Conservation (phyloP, 495 filamentous ascomycete species). For the Aspergillus wentii region DNA sequence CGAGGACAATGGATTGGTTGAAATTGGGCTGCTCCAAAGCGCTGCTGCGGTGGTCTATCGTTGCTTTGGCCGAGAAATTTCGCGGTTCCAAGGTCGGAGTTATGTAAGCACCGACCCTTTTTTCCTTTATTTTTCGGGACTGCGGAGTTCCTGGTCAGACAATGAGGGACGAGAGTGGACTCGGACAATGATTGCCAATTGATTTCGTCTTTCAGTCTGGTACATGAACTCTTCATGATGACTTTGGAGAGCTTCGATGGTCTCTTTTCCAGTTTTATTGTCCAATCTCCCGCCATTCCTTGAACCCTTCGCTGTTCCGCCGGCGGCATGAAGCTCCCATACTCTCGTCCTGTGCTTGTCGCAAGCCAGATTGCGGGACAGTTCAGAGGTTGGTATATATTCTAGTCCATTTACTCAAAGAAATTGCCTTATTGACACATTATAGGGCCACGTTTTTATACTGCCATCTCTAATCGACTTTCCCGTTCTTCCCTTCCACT, state of each 20-base stretch:
- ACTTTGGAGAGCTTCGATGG: conserved; percentile 4
- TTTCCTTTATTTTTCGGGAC: conserved; percentile 3
- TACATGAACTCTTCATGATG: conserved; percentile 10
- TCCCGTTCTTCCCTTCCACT: not conserved
- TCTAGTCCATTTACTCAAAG: not conserved
- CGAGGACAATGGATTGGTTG: too few relatives aligned
- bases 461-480: not conserved
- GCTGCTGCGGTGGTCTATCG: conserved; percentile 18
- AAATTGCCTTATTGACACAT: not conserved
- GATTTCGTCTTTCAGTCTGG: conserved; percentile 3
- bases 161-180: too few relatives aligned
- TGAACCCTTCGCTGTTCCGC: conserved; percentile 9
- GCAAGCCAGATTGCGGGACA: conserved; percentile 5
- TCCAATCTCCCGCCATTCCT: conserved; percentile 5
- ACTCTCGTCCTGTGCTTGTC: conserved; percentile 20
- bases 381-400: conserved; percentile 7
- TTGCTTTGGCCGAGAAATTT: conserved; percentile 23
- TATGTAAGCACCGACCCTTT: conserved; percentile 19
- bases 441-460: too few relatives aligned
- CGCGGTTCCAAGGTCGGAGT: conserved; percentile 5
- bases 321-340: conserved; percentile 30
- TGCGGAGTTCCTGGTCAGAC: not conserved
- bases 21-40: not conserved
- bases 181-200: conserved; percentile 5
- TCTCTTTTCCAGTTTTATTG: conserved; percentile 3